Conservation (phyloP, 768 basidiomycete genomes). For the Lactarius tabidus region DNA sequence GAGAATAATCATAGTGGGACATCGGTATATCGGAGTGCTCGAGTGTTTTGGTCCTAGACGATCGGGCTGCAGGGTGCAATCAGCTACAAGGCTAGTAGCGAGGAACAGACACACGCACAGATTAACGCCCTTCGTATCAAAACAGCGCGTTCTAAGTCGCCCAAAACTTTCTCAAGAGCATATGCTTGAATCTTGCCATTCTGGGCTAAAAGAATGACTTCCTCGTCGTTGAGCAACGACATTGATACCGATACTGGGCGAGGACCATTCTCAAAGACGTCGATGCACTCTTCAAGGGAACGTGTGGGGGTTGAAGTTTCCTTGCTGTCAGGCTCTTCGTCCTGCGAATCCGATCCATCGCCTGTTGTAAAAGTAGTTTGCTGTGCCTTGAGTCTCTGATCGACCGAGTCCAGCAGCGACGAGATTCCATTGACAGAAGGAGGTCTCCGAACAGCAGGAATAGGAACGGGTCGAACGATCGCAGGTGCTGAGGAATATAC, state of each 20-base stretch:
- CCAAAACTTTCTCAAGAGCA: slow-evolving; percentile 92
- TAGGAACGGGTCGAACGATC: slow-evolving; percentile 25
- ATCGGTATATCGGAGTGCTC: slow-evolving; percentile 82
- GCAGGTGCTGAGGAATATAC: slow-evolving; percentile 19
- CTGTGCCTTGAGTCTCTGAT: slow-evolving; percentile 44
- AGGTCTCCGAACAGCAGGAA: slow-evolving; percentile 25
- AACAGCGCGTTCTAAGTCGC: slow-evolving; percentile 84
- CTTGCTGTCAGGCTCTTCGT: slow-evolving; percentile 22
- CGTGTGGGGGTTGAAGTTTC: slow-evolving; percentile 34
- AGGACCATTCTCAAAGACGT: slow-evolving; percentile 73
- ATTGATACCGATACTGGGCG: slow-evolving; percentile 54
- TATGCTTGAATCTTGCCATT: slow-evolving; percentile 94
- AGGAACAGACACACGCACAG: slow-evolving; percentile 51
- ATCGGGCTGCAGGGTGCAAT: slow-evolving; percentile 55
- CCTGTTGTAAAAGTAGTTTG: slow-evolving; percentile 27
- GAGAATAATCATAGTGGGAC: slow-evolving; percentile 85
- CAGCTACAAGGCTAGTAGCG: slow-evolving; percentile 4
- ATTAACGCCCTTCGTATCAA: slow-evolving; percentile 81
- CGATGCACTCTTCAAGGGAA: slow-evolving; percentile 70
- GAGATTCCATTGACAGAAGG: slow-evolving; percentile 31
- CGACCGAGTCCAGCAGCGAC: slow-evolving; percentile 56
- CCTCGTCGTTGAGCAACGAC: slow-evolving; percentile 79
- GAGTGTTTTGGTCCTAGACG: slow-evolving; percentile 76
- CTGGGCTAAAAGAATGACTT: slow-evolving; percentile 82
- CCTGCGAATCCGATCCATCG: slow-evolving; percentile 28